phyloP scores from a whole-genome alignment of 2,329 filamentous ascomycete species.

The Talaromyces verruculosus region DNA sequence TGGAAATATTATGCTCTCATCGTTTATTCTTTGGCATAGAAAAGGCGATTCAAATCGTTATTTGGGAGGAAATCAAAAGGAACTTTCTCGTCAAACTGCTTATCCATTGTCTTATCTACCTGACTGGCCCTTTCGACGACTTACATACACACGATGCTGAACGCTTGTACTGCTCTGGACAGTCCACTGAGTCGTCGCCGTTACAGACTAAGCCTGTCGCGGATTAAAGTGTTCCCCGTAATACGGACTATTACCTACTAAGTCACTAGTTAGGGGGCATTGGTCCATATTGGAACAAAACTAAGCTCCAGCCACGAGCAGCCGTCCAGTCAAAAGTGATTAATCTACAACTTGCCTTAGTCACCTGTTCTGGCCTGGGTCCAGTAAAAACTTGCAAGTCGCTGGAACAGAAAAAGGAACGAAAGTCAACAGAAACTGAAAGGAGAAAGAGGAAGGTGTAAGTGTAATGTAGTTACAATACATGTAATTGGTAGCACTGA shows the following conservation, averaged over 20 bases:
- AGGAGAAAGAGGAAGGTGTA: background rate
- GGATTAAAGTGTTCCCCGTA: conserved; percentile 5
- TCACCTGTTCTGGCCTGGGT: background rate
- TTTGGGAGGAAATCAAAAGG: background rate
- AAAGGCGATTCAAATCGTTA: background rate
- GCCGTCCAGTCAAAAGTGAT: background rate
- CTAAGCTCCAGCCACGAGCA: conserved; percentile 9
- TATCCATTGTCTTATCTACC: background rate
- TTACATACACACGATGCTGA: background rate
- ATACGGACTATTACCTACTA: conserved; percentile 4
- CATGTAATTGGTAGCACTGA: background rate
- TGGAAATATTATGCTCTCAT: background rate
- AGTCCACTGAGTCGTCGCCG: background rate
- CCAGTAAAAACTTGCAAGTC: background rate
- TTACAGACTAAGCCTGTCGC: background rate
- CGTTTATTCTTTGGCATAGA: background rate
- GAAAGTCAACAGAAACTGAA: background rate
- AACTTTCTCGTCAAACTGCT: background rate
- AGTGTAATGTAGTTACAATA: background rate
- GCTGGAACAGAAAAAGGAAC: background rate
- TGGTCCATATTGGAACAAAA: background rate
- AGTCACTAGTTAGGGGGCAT: background rate
- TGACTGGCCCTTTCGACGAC: background rate
- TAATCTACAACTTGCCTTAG: background rate
- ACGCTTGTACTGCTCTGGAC: background rate